Conservation (phyloP, 2,329 filamentous ascomycete species). For the Pyrenophora teres region DNA sequence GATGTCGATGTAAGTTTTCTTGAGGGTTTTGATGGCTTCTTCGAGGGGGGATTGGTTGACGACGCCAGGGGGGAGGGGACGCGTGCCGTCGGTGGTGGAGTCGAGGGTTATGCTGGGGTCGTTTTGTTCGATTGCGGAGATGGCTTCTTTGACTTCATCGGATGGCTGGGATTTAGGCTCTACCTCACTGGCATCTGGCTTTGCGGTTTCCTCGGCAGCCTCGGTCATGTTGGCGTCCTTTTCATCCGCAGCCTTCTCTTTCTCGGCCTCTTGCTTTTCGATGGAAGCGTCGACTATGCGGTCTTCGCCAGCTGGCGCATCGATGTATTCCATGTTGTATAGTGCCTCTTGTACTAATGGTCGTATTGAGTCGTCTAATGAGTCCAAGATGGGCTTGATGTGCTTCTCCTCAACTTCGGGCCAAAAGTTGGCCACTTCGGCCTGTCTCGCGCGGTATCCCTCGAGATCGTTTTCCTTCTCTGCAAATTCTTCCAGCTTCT, state of each 20-base stretch:
- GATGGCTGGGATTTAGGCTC: constrained; percentile 5
- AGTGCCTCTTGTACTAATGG: constrained; percentile 67
- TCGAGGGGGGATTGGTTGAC: constrained; percentile 46
- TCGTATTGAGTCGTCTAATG: constrained; percentile 66
- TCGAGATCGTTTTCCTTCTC: constrained; percentile 74
- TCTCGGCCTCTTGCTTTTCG: constrained; percentile 17
- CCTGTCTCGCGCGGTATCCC: constrained; percentile 69
- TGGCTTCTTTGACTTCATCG: constrained; percentile 30
- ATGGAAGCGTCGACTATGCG: constrained; percentile 42
- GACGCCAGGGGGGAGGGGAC: constrained; percentile 31
- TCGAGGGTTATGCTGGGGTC: constrained; percentile 34
- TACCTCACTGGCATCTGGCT: constrained; percentile 11
- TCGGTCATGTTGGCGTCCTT: constrained; percentile 1
- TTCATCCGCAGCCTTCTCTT: constrained; percentile 5
- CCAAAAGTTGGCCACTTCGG: constrained; percentile 84
- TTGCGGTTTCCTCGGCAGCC: constrained; percentile 16
- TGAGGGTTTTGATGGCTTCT: constrained; percentile 61
- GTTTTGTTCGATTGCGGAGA: constrained; percentile 33
- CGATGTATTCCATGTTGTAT: constrained; percentile 49
- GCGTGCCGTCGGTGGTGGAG: constrained; percentile 36
- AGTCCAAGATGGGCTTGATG: constrained; percentile 69
- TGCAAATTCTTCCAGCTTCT: constrained; percentile 77
- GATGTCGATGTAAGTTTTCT: constrained; percentile 78
- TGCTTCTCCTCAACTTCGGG: constrained; percentile 76
- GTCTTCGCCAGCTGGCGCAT: constrained; percentile 35